Percentiles rank a stretch among this genome's conserved stretches.
Evolutionary conservation across 2,329 filamentous ascomycete genomes (phyloP).

Genomic region (Helotiales sp.): DNA sequence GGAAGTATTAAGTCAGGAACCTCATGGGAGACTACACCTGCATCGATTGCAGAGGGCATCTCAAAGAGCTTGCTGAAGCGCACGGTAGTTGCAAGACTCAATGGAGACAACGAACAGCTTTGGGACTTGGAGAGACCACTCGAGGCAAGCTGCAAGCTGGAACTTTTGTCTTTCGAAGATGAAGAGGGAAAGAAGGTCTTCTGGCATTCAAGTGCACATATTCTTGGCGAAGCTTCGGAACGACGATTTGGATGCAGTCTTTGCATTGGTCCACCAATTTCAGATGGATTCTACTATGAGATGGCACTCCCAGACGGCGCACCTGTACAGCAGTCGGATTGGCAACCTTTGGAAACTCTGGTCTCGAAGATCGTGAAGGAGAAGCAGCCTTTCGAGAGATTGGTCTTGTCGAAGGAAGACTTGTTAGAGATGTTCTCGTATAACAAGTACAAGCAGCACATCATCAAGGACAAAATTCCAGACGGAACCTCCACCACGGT

Average conservation of each 20-base stretch:
- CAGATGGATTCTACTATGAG: conserved; percentile 96
- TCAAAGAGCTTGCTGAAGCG: conserved; percentile 83
- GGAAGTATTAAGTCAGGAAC: conserved; percentile 72
- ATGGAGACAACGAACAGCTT: conserved; percentile 68
- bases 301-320: conserved; percentile 77
- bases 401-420: conserved; percentile 87
- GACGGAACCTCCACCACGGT: conserved; percentile 92
- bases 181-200: conserved; percentile 84
- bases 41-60: conserved; percentile 73
- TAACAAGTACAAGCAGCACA: conserved; percentile 98
- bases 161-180: conserved; percentile 79
- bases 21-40: conserved; percentile 90
- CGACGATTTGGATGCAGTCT: conserved; percentile 86
- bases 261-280: conserved; percentile 89
- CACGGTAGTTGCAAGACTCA: conserved; percentile 82
- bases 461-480: conserved; percentile 89
- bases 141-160: conserved; percentile 82
- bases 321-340: conserved; percentile 74
- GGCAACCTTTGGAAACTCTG: conserved; percentile 79
- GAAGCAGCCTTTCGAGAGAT: conserved; percentile 90
- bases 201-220: conserved; percentile 95
- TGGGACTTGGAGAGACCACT: conserved; percentile 94
- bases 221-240: conserved; percentile 93
- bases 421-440: conserved; percentile 95
- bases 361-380: conserved; percentile 89